Evolutionary conservation across 345 rosid genomes (phyloP), one percentile per base, ranked within the genome.

Genomic region (Luvunga scandens): DNA sequence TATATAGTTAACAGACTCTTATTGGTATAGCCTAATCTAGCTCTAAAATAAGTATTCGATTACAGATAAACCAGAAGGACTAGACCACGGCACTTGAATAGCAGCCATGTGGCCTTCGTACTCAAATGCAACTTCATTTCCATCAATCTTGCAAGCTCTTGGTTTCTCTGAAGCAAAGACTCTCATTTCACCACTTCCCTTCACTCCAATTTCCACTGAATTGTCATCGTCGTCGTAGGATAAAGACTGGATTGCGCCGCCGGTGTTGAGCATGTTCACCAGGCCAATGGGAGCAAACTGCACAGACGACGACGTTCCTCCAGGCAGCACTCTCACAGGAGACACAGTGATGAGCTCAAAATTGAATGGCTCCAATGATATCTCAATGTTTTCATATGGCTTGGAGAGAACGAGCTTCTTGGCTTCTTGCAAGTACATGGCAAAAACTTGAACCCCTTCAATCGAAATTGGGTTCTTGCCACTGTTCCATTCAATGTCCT

Each of bases 301-400:
- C 61, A 87, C 85, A 0, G 86, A 72, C 13, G 50, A 14, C 50
- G 50, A 45, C 25, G 84, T 89, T 9, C 84, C 85, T 10, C 69
- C 55, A 18, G 57, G 2, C 57, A 53, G 57, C 48, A 92, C 81
- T 2, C 83, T 86, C 9, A 94, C 90, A 0, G 98, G 93, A 2
- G 97, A 89, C 7, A 94, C 98, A 0, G 91, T 92, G 10, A 92
- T 77, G 4, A 96, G 97, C 90, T 96, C 98, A 76, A 88, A 96
- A 24, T 83, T 78, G 89, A 96, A 90, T 3, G 99, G 98, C 45
- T 94, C 91, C 10, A 94, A 82, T 5, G 94, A 83, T 34, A 96
- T 76, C 39, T 90, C 92, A 9, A 88, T 79, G 74, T 84, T 73
- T 0, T 91, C 89, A 42, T 78, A 8, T 30, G 87, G 89, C 56